Evolutionary conservation across 345 rosid genomes (phyloP).

Genomic region (Brassica incana): DNA sequence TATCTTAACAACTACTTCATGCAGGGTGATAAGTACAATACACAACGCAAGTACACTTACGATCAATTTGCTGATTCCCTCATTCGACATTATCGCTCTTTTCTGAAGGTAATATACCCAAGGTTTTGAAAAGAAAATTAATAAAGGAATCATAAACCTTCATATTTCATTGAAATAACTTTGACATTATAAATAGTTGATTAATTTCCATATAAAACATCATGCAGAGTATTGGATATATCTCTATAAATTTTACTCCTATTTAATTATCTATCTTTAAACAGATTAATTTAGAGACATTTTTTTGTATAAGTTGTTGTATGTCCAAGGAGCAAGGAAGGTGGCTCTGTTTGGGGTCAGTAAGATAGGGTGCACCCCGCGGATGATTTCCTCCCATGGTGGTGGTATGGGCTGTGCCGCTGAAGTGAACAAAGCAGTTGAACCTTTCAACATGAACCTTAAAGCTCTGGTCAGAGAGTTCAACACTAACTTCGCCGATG

Average conservation of each 20-base stretch:
- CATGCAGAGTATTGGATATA: slow-evolving; percentile 6
- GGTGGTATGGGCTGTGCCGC: slow-evolving; percentile 36
- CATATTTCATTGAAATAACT: background rate
- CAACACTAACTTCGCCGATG: slow-evolving; percentile 29
- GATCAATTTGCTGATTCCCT: slow-evolving; percentile 38
- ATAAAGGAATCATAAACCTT: background rate
- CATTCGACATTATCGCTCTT: slow-evolving; percentile 19
- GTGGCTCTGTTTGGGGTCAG: slow-evolving; percentile 44
- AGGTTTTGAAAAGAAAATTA: background rate
- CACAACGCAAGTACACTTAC: slow-evolving; percentile 6
- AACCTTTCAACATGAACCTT: slow-evolving; percentile 40
- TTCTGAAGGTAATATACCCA: slow-evolving; percentile 30
- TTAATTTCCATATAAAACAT: background rate
- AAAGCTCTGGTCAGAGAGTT: slow-evolving; percentile 35
- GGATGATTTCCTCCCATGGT: slow-evolving; percentile 19
- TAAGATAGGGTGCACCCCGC: slow-evolving; percentile 46
- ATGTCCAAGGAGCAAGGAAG: slow-evolving; percentile 40
- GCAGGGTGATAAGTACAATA: slow-evolving; percentile 32
- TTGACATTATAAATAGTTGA: background rate
- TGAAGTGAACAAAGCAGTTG: slow-evolving; percentile 31
- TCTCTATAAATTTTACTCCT: background rate
- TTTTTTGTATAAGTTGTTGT: slow-evolving; percentile 23
- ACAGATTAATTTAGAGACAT: background rate
- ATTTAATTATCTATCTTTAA: background rate
- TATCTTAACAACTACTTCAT: slow-evolving; percentile 56